Evolutionary conservation across 1,139 yeast genomes (phyloP).

Genomic region (Tardiomyces blankii): DNA sequence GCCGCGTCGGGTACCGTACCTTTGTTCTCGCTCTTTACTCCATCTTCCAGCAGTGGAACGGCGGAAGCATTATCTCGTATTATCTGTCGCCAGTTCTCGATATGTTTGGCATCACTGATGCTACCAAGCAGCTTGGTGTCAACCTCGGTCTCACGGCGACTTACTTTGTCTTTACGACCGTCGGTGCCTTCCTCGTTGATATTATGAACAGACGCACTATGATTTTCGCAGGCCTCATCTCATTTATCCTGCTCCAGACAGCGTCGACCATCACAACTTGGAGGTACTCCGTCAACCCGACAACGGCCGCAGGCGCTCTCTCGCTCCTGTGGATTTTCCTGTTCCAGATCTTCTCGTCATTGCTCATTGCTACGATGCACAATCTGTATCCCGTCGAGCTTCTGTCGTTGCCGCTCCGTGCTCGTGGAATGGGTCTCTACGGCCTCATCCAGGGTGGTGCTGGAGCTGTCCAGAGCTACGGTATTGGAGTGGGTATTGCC

Average conservation of each 20-base stretch:
- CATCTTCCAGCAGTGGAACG: slow-evolving; percentile 32
- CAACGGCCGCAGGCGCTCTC: slow-evolving; percentile 13
- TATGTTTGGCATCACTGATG: slow-evolving; percentile 10
- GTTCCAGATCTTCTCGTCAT: slow-evolving; percentile 9
- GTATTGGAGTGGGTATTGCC: slow-evolving; percentile 47
- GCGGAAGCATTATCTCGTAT: slow-evolving; percentile 17
- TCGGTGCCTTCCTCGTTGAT: slow-evolving; percentile 10
- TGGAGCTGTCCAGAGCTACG: slow-evolving; percentile 35
- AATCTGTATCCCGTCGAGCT: slow-evolving; percentile 28
- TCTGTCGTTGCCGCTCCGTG: slow-evolving; percentile 28
- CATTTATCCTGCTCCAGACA: slow-evolving; percentile 11
- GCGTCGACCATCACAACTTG: slow-evolving; percentile 6
- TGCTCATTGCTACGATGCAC: slow-evolving; percentile 17
- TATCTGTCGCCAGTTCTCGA: slow-evolving; percentile 10
- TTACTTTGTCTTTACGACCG: slow-evolving; percentile 5
- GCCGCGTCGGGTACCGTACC: background rate
- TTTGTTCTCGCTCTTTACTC: background rate
- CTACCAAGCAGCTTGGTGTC: slow-evolving; percentile 6
- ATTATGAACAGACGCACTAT: slow-evolving; percentile 9
- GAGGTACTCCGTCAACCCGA: background rate
- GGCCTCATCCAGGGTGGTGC: slow-evolving; percentile 15
- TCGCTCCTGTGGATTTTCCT: slow-evolving; percentile 11
- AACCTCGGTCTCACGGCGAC: slow-evolving; percentile 4
- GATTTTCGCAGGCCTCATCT: slow-evolving; percentile 20
- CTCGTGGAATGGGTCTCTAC: slow-evolving; percentile 23